Evolutionary conservation across 768 basidiomycete genomes (phyloP).

Genomic region (Pleurotus salmoneostramineus): DNA sequence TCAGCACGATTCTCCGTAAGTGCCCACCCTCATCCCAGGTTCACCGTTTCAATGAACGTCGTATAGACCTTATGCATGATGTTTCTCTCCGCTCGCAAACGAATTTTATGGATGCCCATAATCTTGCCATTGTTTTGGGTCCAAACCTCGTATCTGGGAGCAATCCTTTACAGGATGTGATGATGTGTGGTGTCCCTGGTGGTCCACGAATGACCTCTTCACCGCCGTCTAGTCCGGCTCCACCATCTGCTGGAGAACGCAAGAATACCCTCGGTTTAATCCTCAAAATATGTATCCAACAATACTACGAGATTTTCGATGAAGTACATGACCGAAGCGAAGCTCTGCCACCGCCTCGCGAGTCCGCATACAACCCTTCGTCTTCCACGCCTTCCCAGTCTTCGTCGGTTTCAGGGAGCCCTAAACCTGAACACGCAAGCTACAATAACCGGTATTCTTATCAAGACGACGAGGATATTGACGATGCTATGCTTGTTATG

Average conservation of each 20-base stretch:
- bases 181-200: constrained; percentile 64
- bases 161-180: constrained; percentile 66
- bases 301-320: constrained; percentile 85
- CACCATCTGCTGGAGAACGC: constrained; percentile 34
- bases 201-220: constrained; percentile 34
- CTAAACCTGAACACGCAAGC: constrained; percentile 17
- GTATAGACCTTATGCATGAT: constrained; percentile 73
- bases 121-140: constrained; percentile 73
- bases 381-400: constrained; percentile 19
- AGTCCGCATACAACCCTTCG: constrained; percentile 9
- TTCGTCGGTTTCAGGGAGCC: constrained; percentile 13
- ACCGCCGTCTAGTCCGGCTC: constrained; percentile 16
- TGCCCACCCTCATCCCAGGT: not conserved
- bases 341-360: constrained; percentile 34
- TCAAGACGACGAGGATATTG: constrained; percentile 71
- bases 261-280: constrained; percentile 67
- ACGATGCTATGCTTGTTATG: constrained; percentile 75
- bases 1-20: constrained; percentile 67
- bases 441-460: constrained; percentile 14
- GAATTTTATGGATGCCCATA: constrained; percentile 82
- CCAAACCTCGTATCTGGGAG: constrained; percentile 76
- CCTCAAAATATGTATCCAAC: constrained; percentile 74
- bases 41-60: no score
- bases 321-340: constrained; percentile 73
- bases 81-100: constrained; percentile 61